Percentiles rank a stretch among this genome's conserved stretches.
These are phyloP conservation scores for Macrolepiota fuliginosa DNA, from an alignment of 768 basidiomycete species.

Conservation along the genomic window DNA sequence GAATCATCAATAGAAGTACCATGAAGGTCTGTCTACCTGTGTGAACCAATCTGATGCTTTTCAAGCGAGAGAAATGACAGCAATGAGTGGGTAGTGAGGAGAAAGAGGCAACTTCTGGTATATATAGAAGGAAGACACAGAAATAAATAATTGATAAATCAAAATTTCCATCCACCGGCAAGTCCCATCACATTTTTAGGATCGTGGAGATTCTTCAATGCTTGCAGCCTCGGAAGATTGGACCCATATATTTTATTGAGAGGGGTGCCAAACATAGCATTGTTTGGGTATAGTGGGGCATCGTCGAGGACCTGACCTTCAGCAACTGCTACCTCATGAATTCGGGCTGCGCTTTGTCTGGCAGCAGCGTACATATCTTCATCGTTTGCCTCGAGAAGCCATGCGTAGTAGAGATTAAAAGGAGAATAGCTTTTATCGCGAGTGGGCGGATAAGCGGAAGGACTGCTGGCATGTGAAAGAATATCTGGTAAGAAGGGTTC, in stretches of 20 bases:
- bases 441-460: constrained; percentile 47
- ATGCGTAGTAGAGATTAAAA: constrained; percentile 47
- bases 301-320: constrained; percentile 35
- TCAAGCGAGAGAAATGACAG: too few relatives aligned
- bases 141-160: not conserved
- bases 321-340: constrained; percentile 36
- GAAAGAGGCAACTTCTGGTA: too few relatives aligned
- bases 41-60: too few relatives aligned
- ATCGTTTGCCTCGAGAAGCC: constrained; percentile 39
- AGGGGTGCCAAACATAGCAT: constrained; percentile 52
- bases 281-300: constrained; percentile 55
- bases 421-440: constrained; percentile 38
- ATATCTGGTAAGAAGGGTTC: constrained; percentile 47
- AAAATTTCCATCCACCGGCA: constrained; percentile 62
- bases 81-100: too few relatives aligned
- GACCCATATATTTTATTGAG: constrained; percentile 47
- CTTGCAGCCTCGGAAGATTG: constrained; percentile 38
- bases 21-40: too few relatives aligned
- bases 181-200: constrained; percentile 62
- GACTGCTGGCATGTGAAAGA: constrained; percentile 32
- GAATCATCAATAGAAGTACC: too few relatives aligned
- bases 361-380: constrained; percentile 37
- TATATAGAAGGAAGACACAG: not conserved
- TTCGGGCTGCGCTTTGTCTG: constrained; percentile 33
- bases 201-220: constrained; percentile 46